phyloP scores from a whole-genome alignment of 805 yeast genomes.

The Spathaspora sp. region DNA sequence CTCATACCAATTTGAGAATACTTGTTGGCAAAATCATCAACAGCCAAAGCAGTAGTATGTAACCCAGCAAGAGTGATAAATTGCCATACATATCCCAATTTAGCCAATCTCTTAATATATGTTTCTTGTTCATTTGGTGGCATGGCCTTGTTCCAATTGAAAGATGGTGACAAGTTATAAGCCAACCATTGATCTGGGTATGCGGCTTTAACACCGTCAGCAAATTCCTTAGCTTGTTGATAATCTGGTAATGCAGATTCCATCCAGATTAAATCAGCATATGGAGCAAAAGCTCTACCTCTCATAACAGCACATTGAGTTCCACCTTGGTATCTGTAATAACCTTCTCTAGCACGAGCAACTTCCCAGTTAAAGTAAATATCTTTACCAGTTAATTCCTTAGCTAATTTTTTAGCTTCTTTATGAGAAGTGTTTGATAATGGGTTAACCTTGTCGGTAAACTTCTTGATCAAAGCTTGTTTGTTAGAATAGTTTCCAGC shows the following conservation, averaged over 20 bases:
- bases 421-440: conserved; percentile 69
- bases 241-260: conserved; percentile 94
- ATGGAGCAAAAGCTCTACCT: conserved; percentile 92
- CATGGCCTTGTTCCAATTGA: conserved; percentile 98
- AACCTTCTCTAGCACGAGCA: conserved; percentile 94
- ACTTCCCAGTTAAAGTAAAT: conserved; percentile 92
- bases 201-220: conserved; percentile 78
- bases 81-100: conserved; percentile 95
- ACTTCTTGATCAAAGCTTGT: conserved; percentile 58
- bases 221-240: conserved; percentile 90
- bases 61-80: conserved; percentile 96
- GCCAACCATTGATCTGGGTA: conserved; percentile 95
- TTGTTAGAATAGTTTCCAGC: conserved; percentile 57
- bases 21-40: conserved; percentile 76
- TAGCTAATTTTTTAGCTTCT: conserved; percentile 77
- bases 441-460: conserved; percentile 69
- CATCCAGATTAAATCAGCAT: conserved; percentile 97
- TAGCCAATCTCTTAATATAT: conserved; percentile 79
- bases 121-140: conserved; percentile 81
- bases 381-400: conserved; percentile 73
- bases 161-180: conserved; percentile 93
- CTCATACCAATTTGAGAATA: conserved; percentile 86
- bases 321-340: conserved; percentile 94
- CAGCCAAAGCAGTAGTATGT: conserved; percentile 92
- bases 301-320: conserved; percentile 97